Percentiles rank a stretch among this genome's conserved stretches.
Evolutionary conservation across 768 basidiomycete genomes (phyloP).

Genomic region (Trichaptum fuscoviolaceum): DNA sequence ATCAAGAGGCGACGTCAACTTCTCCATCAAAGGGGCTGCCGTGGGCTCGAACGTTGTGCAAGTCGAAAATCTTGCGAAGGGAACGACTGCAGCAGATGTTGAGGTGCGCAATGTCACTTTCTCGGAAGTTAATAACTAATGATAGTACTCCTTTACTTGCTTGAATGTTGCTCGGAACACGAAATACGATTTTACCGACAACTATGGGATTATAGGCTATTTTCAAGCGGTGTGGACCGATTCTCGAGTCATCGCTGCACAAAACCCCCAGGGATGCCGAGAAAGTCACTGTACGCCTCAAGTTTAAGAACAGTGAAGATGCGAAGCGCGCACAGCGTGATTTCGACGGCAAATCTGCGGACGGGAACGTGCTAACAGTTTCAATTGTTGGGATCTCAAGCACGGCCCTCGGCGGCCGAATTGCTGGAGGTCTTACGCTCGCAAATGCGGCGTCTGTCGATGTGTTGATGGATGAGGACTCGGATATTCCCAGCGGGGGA

Average conservation of each 20-base stretch:
- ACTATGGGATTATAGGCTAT: slow-evolving; percentile 45
- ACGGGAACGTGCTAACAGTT: slow-evolving; percentile 70
- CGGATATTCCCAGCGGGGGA: slow-evolving; percentile 28
- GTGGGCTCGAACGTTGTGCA: slow-evolving; percentile 63
- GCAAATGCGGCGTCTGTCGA: slow-evolving; percentile 36
- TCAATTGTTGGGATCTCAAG: slow-evolving; percentile 53
- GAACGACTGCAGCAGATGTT: slow-evolving; percentile 81
- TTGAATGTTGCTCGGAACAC: too few species aligned
- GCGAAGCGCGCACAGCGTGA: slow-evolving; percentile 66
- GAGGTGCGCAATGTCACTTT: slow-evolving; percentile 30
- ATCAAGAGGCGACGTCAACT: slow-evolving; percentile 22
- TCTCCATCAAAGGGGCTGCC: slow-evolving; percentile 66
- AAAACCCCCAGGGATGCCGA: slow-evolving; percentile 26
- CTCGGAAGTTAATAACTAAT: background rate
- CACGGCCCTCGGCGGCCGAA: slow-evolving; percentile 50
- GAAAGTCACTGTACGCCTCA: slow-evolving; percentile 56
- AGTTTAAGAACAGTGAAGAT: slow-evolving; percentile 58
- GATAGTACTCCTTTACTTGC: too few species aligned
- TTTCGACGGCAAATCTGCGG: slow-evolving; percentile 78
- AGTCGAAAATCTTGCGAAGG: slow-evolving; percentile 65
- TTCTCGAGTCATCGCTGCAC: slow-evolving; percentile 38
- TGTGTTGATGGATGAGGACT: slow-evolving; percentile 48
- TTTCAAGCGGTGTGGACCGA: slow-evolving; percentile 73
- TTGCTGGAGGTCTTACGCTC: slow-evolving; percentile 53
- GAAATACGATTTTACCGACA: too few species aligned